These are phyloP conservation scores for Citeromyces matritensis DNA, from an alignment of 805 yeast genomes.

Conservation along the genomic window DNA sequence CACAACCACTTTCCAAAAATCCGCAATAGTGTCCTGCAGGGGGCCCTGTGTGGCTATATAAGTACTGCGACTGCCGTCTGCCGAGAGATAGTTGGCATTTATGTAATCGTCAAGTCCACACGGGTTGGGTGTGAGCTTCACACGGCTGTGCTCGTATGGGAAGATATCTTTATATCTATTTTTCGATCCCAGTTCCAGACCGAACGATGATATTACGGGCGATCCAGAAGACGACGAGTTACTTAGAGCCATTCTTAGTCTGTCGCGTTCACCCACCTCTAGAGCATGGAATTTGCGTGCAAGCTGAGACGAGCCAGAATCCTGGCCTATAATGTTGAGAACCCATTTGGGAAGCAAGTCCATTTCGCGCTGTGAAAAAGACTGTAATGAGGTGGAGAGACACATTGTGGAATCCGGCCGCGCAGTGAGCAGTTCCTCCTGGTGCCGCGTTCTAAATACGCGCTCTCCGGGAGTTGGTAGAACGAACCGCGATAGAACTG, in stretches of 20 bases:
- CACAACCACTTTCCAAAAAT: conserved; percentile 71
- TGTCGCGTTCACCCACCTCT: conserved; percentile 53
- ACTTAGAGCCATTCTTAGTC: conserved; percentile 35
- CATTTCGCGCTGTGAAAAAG: background rate
- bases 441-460: conserved; percentile 30
- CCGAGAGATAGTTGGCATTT: conserved; percentile 66
- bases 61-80: conserved; percentile 20
- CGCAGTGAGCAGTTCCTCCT: conserved; percentile 29
- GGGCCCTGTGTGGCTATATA: conserved; percentile 94
- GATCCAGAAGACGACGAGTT: conserved; percentile 8
- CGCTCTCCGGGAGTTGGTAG: conserved; percentile 30
- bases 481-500: conserved; percentile 32
- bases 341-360: conserved; percentile 41
- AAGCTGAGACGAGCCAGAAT: conserved; percentile 19
- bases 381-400: conserved; percentile 9
- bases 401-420: conserved; percentile 12
- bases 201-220: conserved; percentile 41
- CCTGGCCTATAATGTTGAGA: conserved; percentile 15
- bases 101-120: conserved; percentile 43
- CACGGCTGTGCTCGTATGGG: conserved; percentile 79
- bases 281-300: conserved; percentile 46
- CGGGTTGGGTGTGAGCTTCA: conserved; percentile 23
- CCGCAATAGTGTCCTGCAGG: conserved; percentile 50
- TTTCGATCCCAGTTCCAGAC: conserved; percentile 69
- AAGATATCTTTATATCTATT: conserved; percentile 83